Evolutionary conservation across 1,284 basidiomycete species (phyloP).

Genomic region (Phlebopus sp.): DNA sequence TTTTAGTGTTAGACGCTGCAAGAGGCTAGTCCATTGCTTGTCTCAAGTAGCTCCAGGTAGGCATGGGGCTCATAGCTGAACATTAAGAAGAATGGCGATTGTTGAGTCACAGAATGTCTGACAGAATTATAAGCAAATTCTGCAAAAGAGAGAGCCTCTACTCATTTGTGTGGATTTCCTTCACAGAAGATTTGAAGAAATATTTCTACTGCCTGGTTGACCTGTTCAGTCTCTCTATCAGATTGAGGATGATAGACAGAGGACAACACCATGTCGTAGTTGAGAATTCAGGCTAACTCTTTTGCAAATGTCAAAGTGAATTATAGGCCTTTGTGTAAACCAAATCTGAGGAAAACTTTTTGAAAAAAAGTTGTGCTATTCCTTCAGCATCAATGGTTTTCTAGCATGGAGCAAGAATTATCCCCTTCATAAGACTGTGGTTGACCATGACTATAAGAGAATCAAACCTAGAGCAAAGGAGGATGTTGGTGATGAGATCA

Average conservation of each 20-base stretch:
- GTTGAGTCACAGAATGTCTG: not conserved
- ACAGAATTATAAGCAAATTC: not conserved
- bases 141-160: not conserved
- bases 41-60: too few relatives aligned
- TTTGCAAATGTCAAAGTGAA: constrained; percentile 14
- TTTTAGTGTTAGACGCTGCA: too few relatives aligned
- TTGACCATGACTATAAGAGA: constrained; percentile 20
- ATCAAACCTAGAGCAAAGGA: constrained; percentile 7
- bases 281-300: constrained; percentile 1
- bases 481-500: constrained; percentile 22
- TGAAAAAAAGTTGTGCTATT: constrained; percentile 12
- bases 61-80: not conserved
- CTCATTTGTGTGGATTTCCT: not conserved
- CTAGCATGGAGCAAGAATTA: constrained; percentile 12
- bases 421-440: constrained; percentile 7
- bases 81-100: constrained; percentile 1
- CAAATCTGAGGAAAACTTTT: constrained; percentile 18
- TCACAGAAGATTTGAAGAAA: constrained; percentile 1
- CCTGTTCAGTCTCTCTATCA: constrained; percentile 1
- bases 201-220: constrained; percentile 4
- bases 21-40: too few relatives aligned
- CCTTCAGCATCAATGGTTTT: constrained; percentile 16
- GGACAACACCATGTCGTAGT: not conserved
- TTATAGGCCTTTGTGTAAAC: constrained; percentile 17
- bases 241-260: constrained; percentile 1